phyloP scores from a whole-genome alignment of 2,329 filamentous ascomycete species.

The Chaetomiaceae sp. region DNA sequence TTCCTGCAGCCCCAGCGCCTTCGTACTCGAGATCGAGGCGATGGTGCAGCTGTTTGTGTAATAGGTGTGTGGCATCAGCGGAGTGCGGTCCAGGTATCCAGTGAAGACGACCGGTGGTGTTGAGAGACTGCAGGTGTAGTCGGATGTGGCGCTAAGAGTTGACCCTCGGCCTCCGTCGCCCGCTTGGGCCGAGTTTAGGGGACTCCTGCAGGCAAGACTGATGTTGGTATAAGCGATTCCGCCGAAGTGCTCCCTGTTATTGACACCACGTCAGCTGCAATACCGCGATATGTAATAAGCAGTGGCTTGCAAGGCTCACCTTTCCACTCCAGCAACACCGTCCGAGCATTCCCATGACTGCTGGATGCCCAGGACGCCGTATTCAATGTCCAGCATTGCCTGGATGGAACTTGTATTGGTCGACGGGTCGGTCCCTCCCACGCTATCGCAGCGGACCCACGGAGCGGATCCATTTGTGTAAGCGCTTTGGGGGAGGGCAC shows the following conservation, averaged over 20 bases:
- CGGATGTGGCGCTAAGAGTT: background rate
- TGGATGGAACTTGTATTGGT: background rate
- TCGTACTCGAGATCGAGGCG: background rate
- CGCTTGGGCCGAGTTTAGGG: background rate
- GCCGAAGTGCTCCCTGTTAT: background rate
- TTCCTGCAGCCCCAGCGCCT: background rate
- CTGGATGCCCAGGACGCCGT: background rate
- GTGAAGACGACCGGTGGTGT: background rate
- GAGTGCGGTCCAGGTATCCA: background rate
- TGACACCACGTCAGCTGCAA: too few species aligned
- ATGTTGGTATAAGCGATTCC: background rate
- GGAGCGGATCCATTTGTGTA: background rate
- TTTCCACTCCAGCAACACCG: background rate
- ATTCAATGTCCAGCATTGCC: background rate
- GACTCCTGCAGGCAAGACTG: background rate
- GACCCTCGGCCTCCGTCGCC: background rate
- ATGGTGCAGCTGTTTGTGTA: conserved; percentile 1
- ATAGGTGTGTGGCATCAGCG: background rate
- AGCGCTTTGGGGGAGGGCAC: background rate
- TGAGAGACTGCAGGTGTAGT: background rate
- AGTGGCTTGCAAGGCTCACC: background rate
- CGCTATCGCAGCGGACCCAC: background rate
- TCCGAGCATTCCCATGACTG: background rate
- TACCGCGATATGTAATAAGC: background rate
- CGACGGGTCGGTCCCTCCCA: background rate